A percentile compares a stretch with the other conserved stretches of the same genome.
These are phyloP conservation scores for Podospora comata DNA, from an alignment of 495 filamentous ascomycete genomes.

Conservation along the genomic window DNA sequence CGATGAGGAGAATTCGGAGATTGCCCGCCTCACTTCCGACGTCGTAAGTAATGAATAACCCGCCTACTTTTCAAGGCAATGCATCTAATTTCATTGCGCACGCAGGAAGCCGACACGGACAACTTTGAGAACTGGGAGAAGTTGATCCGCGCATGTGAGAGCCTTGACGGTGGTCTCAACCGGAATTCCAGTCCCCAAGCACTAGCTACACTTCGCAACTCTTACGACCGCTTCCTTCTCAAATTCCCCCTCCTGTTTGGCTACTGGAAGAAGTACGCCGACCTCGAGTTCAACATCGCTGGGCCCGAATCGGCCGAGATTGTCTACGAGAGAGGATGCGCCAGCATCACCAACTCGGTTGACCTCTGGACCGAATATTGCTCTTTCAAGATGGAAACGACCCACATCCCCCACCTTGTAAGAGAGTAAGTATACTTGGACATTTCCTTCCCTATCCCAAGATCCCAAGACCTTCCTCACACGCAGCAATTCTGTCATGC, in stretches of 20 bases:
- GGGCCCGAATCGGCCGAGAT: slow-evolving; percentile 97
- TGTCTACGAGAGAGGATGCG: slow-evolving; percentile 95
- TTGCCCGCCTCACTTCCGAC: slow-evolving; percentile 72
- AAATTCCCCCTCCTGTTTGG: slow-evolving; percentile 96
- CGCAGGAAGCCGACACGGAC: slow-evolving; percentile 71
- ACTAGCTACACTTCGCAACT: slow-evolving; percentile 75
- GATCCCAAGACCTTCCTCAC: slow-evolving; percentile 51
- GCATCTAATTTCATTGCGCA: slow-evolving; percentile 12
- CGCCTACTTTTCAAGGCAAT: background rate
- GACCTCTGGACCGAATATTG: slow-evolving; percentile 98
- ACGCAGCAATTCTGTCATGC: slow-evolving; percentile 34
- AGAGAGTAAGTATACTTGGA: slow-evolving; percentile 92
- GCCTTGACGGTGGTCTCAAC: slow-evolving; percentile 88
- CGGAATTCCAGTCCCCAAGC: slow-evolving; percentile 95
- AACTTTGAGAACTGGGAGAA: slow-evolving; percentile 96
- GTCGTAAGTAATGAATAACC: slow-evolving; percentile 57
- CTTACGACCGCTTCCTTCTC: slow-evolving; percentile 88
- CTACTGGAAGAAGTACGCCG: slow-evolving; percentile 99
- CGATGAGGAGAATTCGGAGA: slow-evolving; percentile 82
- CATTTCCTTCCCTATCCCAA: slow-evolving; percentile 63
- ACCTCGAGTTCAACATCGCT: slow-evolving; percentile 92
- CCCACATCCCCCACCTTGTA: slow-evolving; percentile 88
- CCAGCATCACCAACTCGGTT: slow-evolving; percentile 87
- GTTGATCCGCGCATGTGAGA: slow-evolving; percentile 76
- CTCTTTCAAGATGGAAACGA: slow-evolving; percentile 94